Conservation (phyloP, 106 monocot genomes). For the Hemerocallis citrina region DNA sequence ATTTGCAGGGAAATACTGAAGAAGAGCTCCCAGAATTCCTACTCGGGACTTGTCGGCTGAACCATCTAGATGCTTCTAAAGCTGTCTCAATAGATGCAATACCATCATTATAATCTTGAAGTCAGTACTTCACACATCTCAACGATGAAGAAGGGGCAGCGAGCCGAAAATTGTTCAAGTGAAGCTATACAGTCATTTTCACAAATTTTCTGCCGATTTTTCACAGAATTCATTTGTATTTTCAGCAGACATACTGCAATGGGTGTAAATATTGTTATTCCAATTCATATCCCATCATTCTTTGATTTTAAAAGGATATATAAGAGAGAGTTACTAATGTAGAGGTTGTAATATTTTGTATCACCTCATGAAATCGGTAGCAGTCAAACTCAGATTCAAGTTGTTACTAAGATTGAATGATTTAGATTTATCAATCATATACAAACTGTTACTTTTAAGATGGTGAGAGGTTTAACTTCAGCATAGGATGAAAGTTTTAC, state of each 20-base stretch:
- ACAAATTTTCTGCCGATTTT: too few species aligned
- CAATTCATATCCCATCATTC: not conserved
- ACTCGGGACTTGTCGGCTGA: constrained; percentile 74
- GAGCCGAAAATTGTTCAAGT: too few species aligned
- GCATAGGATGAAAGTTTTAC: too few species aligned
- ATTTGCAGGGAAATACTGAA: constrained; percentile 53
- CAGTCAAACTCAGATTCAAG: not conserved
- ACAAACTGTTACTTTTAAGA: not conserved
- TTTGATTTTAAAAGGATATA: not conserved
- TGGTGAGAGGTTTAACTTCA: not conserved
- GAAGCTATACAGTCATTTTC: too few species aligned
- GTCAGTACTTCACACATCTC: too few species aligned
- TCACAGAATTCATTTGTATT: not conserved
- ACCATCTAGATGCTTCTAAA: constrained; percentile 70
- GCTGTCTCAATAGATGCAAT: constrained; percentile 33
- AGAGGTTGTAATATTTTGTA: not conserved
- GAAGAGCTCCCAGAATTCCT: constrained; percentile 84
- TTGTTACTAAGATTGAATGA: not conserved
- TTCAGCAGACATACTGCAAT: not conserved
- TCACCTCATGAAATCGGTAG: not conserved
- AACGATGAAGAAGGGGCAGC: not conserved
- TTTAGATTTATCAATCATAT: not conserved
- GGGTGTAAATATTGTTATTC: not conserved
- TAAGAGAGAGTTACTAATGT: not conserved
- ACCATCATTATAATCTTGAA: constrained; percentile 14